These are phyloP conservation scores for Oryza glaberrima DNA, from an alignment of 176 grass and related monocot genomes.

Conservation along the genomic window DNA sequence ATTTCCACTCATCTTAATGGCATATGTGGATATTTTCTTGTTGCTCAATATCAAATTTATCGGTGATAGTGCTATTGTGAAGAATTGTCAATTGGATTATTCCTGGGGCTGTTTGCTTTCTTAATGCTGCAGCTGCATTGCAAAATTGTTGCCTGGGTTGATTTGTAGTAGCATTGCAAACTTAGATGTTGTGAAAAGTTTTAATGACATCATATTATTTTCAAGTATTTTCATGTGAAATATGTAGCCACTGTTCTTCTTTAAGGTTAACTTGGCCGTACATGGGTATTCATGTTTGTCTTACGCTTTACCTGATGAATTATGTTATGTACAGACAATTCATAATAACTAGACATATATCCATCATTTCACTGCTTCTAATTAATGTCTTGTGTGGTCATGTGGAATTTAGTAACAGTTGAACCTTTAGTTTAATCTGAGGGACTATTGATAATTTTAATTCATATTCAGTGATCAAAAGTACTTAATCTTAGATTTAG, in stretches of 20 bases:
- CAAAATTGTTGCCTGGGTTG: slow-evolving; percentile 12
- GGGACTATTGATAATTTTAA: not conserved
- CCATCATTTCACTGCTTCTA: not conserved
- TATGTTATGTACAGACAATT: not conserved
- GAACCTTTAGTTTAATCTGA: slow-evolving; percentile 5
- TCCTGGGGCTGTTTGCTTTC: not conserved
- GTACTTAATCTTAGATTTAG: not conserved
- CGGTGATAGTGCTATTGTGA: not conserved
- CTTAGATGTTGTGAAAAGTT: not conserved
- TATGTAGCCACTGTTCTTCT: not conserved
- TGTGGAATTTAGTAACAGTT: not conserved
- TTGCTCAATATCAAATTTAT: slow-evolving; percentile 17
- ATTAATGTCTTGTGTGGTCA: not conserved
- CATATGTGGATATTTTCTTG: not conserved
- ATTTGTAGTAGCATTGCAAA: slow-evolving; percentile 5
- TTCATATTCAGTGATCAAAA: not conserved
- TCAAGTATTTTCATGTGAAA: not conserved
- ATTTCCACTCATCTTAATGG: slow-evolving; percentile 16
- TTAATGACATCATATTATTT: not conserved
- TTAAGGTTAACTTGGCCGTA: not conserved
- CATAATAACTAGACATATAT: slow-evolving; percentile 1
- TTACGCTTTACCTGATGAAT: slow-evolving; percentile 9
- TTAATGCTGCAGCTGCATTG: slow-evolving; percentile 8
- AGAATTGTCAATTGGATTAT: slow-evolving; percentile 17
- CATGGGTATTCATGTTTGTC: not conserved